Conservation (phyloP, 495 filamentous ascomycete genomes). For the Tuber umbilicatum region DNA sequence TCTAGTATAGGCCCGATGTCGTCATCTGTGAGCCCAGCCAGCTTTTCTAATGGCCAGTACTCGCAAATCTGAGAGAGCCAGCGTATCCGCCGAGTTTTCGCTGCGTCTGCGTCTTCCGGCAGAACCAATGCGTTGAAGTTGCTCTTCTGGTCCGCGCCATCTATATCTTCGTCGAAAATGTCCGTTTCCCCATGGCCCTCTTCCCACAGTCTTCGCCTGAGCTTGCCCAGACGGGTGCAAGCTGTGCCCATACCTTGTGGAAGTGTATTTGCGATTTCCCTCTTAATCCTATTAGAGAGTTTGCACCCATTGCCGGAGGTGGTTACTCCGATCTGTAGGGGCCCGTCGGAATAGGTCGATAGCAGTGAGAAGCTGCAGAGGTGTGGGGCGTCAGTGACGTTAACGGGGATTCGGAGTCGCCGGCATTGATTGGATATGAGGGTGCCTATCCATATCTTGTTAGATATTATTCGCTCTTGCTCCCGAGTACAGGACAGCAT, state of each 20-base stretch:
- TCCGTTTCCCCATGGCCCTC: conserved; percentile 59
- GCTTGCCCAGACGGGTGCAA: conserved; percentile 68
- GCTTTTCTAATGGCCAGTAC: conserved; percentile 85
- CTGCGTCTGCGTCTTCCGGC: conserved; percentile 64
- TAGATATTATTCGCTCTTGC: conserved; percentile 48
- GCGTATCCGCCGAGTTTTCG: conserved; percentile 73
- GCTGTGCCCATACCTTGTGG: conserved; percentile 77
- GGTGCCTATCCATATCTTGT: conserved; percentile 31
- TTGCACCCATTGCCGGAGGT: conserved; percentile 95
- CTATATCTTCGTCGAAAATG: conserved; percentile 67
- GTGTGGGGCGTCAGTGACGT: conserved; percentile 78
- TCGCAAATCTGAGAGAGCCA: conserved; percentile 97
- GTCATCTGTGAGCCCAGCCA: conserved; percentile 69
- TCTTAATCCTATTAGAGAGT: conserved; percentile 77
- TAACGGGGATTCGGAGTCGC: conserved; percentile 78
- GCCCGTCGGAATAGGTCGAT: conserved; percentile 80
- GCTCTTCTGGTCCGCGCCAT: conserved; percentile 72
- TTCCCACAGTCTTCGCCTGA: conserved; percentile 69
- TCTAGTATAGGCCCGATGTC: conserved; percentile 69
- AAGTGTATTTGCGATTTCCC: conserved; percentile 75
- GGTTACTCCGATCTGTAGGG: conserved; percentile 89
- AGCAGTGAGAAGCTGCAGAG: conserved; percentile 83
- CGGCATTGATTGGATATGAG: conserved; percentile 71
- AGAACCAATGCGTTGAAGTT: conserved; percentile 76
- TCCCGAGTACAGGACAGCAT: conserved; percentile 48